Evolutionary conservation across 192 early-diverging fungal species (phyloP), one percentile per base, ranked within the genome.

Genomic region (Backusella parvicylindrica): DNA sequence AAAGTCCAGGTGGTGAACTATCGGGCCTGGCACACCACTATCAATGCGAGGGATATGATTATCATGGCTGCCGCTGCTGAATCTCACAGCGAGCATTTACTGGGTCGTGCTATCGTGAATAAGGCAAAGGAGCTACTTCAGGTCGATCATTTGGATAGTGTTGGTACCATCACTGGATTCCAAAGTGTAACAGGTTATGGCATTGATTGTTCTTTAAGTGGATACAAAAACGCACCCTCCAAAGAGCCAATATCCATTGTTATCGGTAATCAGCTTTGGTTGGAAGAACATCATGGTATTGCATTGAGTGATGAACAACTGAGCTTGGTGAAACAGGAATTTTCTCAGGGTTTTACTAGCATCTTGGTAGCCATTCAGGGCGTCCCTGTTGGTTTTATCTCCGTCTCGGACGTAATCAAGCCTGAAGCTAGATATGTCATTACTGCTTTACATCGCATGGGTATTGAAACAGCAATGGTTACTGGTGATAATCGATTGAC

Each of bases 401-500:
- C 94, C 6, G 85, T 99, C 15, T 87, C 95, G 13, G 97, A 99
- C 76, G 85, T 83, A 3, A 77, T 97, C 74, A 94, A 94, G 32
- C 91, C 95, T 3, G 95, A 96, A 77, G 82, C 95, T 3, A 84
- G 84, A 23, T 75, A 87, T 7, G 87, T 92, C 1, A 85, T 99
- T 0, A 85, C 85, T 16, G 89, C 89, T 18, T 84, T 99, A 70
- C 84, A 89, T 68, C 43, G 64, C 13, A 89, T 97, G 92, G 93
- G 93, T n/a, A 84, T 95, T 60, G 84, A 89, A 47, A 90, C 92
- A 40, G 88, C 90, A 9, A 97, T 99, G 94, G 91, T 97, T 6
- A 99, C 97, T 0, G 97, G 96, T 28, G 97, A 98, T 73, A 94
- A 97, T 77, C 85, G 85, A 64, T 65, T 91, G 69, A 95, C 96